Evolutionary conservation across 1,284 basidiomycete species (phyloP), one percentile per base, ranked within the genome.

Genomic region (Rhodotorula sp.): DNA sequence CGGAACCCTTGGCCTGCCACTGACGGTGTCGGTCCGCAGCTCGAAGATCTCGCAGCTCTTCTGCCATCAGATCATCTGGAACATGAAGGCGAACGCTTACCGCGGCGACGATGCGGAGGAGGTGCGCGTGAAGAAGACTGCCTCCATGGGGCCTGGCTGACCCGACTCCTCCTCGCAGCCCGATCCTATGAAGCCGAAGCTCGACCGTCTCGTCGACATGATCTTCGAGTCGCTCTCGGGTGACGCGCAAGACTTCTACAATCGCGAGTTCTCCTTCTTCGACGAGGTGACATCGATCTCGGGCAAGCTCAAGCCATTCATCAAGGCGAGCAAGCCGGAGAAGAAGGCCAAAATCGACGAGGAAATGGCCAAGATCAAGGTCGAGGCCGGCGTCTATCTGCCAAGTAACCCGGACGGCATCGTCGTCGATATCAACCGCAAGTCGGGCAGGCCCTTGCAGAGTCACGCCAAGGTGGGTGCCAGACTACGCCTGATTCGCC

Each of bases 261-360:
- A 96, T 80, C 87, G 91, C 67, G 97, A 99, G 81, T 99, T 99
- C 81, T 86, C 84, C 41, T 99, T 99, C 85, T 99, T 99, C 85
- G 87, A 91, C 72, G 91, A 95, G 80, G 93, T 99, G 42, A 99
- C 97, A 1, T 92, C 91, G 9, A 99, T 99, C 77, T 99, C 97
- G 1, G 96, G 95, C 68, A 99, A 97, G 83, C 84, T 99, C 74
- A 97, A 97, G 83, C 95, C 96, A 1, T 98, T 85, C 81, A 97
- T 99, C 83, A 98, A 96, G 85, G 93, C 90, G 83, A 87, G 89
- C 8, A 99, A 98, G 80, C 88, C 90, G 0, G 97, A 99, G 84
- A 99, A 99, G 84, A 99, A 99, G 87, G 93, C 91, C 13, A 99
- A 99, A 84, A 99, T 99, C 72, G 97, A 99, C 81, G 96, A 99